Percentiles rank a stretch among this genome's conserved stretches.
These are phyloP conservation scores for Bidens hawaiensis DNA, from an alignment of 140 eudicot genomes.

Conservation along the genomic window DNA sequence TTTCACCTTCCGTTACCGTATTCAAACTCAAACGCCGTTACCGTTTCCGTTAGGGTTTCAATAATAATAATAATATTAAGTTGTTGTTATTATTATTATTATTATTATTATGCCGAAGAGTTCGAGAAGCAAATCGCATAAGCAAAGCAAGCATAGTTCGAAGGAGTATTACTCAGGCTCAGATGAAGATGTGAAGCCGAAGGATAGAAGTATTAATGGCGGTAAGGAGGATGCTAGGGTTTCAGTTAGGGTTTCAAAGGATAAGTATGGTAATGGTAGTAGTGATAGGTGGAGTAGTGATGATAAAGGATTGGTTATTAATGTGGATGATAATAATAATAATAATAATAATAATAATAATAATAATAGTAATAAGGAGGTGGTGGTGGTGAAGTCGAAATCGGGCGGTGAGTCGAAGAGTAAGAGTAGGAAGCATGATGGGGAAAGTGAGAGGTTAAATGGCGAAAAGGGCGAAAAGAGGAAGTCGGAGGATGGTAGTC, in stretches of 20 bases:
- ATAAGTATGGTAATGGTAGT: slow-evolving; percentile 44
- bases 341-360: too few relatives aligned
- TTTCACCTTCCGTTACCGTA: too few relatives aligned
- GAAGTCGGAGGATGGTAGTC: slow-evolving; percentile 51
- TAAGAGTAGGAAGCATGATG: slow-evolving; percentile 64
- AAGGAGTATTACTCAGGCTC: slow-evolving; percentile 74
- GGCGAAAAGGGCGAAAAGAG: slow-evolving; percentile 43
- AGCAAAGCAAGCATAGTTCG: slow-evolving; percentile 77
- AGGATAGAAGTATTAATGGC: slow-evolving; percentile 42
- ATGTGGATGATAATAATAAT: slow-evolving; percentile 30
- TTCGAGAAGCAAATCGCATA: slow-evolving; percentile 83
- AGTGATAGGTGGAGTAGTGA: slow-evolving; percentile 78
- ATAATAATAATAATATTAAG: too few relatives aligned
- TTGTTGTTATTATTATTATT: too few relatives aligned
- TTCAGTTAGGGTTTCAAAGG: slow-evolving; percentile 45
- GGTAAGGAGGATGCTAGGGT: slow-evolving; percentile 47
- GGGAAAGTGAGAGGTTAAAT: slow-evolving; percentile 19
- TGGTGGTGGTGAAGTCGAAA: slow-evolving; percentile 33
- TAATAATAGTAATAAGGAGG: too few relatives aligned
- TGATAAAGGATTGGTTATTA: slow-evolving; percentile 25
- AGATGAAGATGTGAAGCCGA: slow-evolving; percentile 58
- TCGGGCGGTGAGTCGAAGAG: slow-evolving; percentile 47
- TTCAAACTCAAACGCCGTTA: too few relatives aligned
- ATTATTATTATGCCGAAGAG: slow-evolving; percentile 63
- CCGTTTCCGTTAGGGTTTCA: too few relatives aligned